These are phyloP conservation scores for Coemansia erecta DNA, from an alignment of 192 early-diverging fungal species.

Conservation along the genomic window DNA sequence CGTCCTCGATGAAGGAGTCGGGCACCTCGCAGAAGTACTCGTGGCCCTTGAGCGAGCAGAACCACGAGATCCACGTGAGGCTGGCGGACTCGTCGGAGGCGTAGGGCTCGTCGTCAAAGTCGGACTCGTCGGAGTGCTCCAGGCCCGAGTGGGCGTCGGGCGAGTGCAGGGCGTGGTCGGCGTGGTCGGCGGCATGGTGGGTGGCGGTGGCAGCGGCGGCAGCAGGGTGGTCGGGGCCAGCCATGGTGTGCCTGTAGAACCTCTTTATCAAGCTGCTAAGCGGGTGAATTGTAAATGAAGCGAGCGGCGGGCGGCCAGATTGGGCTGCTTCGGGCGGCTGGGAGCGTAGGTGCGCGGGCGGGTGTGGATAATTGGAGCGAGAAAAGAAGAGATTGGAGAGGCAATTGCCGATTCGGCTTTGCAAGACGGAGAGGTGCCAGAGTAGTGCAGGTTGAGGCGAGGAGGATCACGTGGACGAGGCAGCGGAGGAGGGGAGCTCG, in stretches of 20 bases:
- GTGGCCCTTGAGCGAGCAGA: slow-evolving; percentile 69
- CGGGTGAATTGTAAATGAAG: background rate
- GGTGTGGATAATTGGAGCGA: too few relatives aligned
- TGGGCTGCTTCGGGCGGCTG: background rate
- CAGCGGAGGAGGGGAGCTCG: too few relatives aligned
- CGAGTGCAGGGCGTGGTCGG: slow-evolving; percentile 1
- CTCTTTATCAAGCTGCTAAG: slow-evolving; percentile 32
- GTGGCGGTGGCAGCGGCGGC: slow-evolving; percentile 20
- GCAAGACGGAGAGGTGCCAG: too few relatives aligned
- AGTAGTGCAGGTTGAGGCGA: too few relatives aligned
- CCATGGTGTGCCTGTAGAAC: slow-evolving; percentile 43
- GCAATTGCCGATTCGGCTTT: too few relatives aligned
- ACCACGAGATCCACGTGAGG: slow-evolving; percentile 76
- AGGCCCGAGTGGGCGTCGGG: slow-evolving; percentile 28
- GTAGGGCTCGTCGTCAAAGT: slow-evolving; percentile 43
- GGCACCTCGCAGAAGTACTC: slow-evolving; percentile 77
- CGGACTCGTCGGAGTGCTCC: slow-evolving; percentile 47
- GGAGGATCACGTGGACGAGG: too few relatives aligned
- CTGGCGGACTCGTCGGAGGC: slow-evolving; percentile 42
- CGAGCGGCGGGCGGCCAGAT: background rate
- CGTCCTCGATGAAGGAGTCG: slow-evolving; percentile 87
- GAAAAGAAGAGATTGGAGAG: too few relatives aligned
- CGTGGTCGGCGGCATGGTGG: slow-evolving; percentile 12
- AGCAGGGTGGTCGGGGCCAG: too few relatives aligned
- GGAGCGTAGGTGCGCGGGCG: background rate